phyloP scores from a whole-genome alignment of 2,329 filamentous ascomycete genomes.

The Aspergillus quadricinctus region DNA sequence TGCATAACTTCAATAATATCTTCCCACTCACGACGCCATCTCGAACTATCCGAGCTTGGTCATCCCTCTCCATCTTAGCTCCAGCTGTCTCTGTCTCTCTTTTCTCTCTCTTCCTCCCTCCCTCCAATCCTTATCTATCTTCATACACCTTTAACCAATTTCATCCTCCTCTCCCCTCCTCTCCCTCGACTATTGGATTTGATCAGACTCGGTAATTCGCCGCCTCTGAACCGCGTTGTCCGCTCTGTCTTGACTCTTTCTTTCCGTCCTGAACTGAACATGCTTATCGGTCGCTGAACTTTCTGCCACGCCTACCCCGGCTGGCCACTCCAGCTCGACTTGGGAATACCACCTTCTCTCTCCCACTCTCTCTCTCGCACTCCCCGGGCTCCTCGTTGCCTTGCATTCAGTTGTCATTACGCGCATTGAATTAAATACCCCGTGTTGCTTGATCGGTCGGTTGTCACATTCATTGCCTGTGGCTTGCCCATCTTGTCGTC shows the following conservation, averaged over 20 bases:
- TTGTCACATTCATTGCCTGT: background rate
- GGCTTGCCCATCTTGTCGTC: background rate
- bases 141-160: conserved; percentile 4
- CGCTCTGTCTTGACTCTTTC: conserved; percentile 1
- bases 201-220: background rate
- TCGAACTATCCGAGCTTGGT: background rate
- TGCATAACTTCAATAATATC: background rate
- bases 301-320: conserved; percentile 19
- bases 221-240: conserved; percentile 3
- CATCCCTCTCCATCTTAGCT: background rate
- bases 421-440: background rate
- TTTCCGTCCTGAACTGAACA: conserved; percentile 16
- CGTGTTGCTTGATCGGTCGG: background rate
- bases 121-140: conserved; percentile 5
- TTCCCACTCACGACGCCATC: background rate
- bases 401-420: conserved; percentile 4
- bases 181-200: background rate
- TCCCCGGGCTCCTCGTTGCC: too few relatives aligned
- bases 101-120: conserved; percentile 3
- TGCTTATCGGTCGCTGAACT: conserved; percentile 22
- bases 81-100: background rate
- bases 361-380: background rate
- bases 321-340: conserved; percentile 17
- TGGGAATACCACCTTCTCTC: conserved; percentile 7
- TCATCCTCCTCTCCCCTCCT: conserved; percentile 10